These are phyloP conservation scores for Rhodofomes roseus DNA, from an alignment of 1,284 basidiomycete genomes.

Conservation along the genomic window DNA sequence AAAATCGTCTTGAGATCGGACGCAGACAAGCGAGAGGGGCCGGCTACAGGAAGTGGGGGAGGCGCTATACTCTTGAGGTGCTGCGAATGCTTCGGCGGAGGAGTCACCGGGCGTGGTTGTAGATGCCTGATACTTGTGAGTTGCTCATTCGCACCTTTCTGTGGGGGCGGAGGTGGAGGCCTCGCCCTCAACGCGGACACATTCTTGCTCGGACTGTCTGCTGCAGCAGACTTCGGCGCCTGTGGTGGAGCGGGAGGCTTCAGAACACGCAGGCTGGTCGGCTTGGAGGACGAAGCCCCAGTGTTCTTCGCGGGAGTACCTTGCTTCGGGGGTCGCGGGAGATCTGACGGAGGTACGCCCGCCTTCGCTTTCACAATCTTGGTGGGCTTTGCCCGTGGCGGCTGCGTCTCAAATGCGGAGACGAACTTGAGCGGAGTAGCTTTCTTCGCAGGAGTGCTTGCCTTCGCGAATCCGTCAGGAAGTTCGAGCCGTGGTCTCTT, in stretches of 20 bases:
- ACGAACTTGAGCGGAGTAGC: constrained; percentile 2
- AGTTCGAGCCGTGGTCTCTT: constrained; percentile 2
- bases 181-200: not conserved
- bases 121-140: not conserved
- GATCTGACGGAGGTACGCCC: not conserved
- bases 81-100: not conserved
- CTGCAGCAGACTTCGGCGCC: not conserved
- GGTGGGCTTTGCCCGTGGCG: not conserved
- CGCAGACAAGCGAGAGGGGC: constrained; percentile 5
- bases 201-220: not conserved
- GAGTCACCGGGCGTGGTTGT: not conserved
- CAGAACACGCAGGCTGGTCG: not conserved
- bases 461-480: constrained; percentile 5
- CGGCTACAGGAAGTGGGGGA: constrained; percentile 8
- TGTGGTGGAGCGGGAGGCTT: not conserved
- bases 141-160: not conserved
- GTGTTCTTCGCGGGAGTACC: not conserved
- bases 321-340: not conserved
- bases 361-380: not conserved
- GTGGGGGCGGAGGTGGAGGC: not conserved
- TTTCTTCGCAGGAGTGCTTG: not conserved
- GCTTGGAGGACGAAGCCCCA: not conserved
- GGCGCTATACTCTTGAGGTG: constrained; percentile 3
- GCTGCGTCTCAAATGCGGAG: constrained; percentile 3
- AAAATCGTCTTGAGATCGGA: constrained; percentile 37